These are phyloP conservation scores for Penicillium digitatum DNA, from an alignment of 2,329 filamentous ascomycete species.

Conservation along the genomic window DNA sequence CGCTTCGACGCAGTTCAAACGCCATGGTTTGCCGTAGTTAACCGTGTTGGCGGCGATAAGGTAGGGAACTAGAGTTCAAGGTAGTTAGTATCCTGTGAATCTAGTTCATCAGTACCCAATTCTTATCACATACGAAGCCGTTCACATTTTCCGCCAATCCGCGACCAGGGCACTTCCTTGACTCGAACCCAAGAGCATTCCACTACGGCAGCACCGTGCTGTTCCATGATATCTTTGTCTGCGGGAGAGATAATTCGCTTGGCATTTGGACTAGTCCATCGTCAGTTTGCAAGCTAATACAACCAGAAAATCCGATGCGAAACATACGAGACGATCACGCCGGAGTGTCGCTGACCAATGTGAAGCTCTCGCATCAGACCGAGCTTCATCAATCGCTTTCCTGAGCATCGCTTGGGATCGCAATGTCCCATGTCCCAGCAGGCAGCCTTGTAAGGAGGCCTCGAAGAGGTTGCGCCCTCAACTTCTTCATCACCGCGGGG, in stretches of 20 bases:
- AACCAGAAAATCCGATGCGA: background rate
- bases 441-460: slow-evolving; percentile 74
- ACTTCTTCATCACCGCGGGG: slow-evolving; percentile 44
- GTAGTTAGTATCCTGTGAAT: background rate
- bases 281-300: slow-evolving; percentile 1
- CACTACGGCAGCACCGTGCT: slow-evolving; percentile 89
- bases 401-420: slow-evolving; percentile 93
- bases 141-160: slow-evolving; percentile 91
- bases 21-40: slow-evolving; percentile 95
- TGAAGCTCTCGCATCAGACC: slow-evolving; percentile 91
- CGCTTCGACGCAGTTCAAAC: slow-evolving; percentile 92
- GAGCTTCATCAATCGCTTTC: slow-evolving; percentile 87
- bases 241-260: slow-evolving; percentile 79
- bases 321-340: slow-evolving; percentile 76
- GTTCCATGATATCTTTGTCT: slow-evolving; percentile 75
- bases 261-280: slow-evolving; percentile 65
- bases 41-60: slow-evolving; percentile 94
- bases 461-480: slow-evolving; percentile 32
- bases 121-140: slow-evolving; percentile 53
- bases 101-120: background rate
- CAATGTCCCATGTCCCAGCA: slow-evolving; percentile 98
- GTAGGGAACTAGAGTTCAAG: slow-evolving; percentile 63
- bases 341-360: slow-evolving; percentile 84
- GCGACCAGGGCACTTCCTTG: slow-evolving; percentile 81
- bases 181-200: slow-evolving; percentile 96